Evolutionary conservation across 345 rosid species (phyloP).

Genomic region (Adansonia digitata): DNA sequence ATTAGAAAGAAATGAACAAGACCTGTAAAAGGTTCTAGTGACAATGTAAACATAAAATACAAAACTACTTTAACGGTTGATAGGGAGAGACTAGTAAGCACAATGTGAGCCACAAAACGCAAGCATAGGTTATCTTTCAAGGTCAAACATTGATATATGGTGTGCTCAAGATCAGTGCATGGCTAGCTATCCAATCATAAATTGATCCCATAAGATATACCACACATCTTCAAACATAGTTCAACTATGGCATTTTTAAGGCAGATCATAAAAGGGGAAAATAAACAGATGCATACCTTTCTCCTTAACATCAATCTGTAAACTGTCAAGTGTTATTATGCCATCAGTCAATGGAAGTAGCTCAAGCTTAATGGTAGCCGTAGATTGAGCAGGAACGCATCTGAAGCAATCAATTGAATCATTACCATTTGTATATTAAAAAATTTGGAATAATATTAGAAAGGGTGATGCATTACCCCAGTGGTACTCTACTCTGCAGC

Average conservation of each 20-base stretch:
- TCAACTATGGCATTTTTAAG: not conserved
- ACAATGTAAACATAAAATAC: not conserved
- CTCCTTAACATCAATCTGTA: constrained; percentile 84
- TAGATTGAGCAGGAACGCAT: constrained; percentile 83
- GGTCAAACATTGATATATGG: not conserved
- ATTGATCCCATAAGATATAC: not conserved
- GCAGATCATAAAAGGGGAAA: not conserved
- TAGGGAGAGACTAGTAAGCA: not conserved
- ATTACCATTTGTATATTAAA: constrained; percentile 14
- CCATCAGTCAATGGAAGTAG: constrained; percentile 98
- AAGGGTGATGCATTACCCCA: constrained; percentile 54
- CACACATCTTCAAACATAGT: not conserved
- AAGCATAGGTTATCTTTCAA: not conserved
- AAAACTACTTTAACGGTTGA: not conserved
- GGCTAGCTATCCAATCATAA: not conserved
- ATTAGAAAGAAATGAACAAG: not conserved
- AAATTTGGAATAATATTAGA: constrained; percentile 12
- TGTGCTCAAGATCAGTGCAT: not conserved
- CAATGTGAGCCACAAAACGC: not conserved
- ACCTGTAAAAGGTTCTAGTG: not conserved
- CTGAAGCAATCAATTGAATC: constrained; percentile 41
- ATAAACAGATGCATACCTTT: constrained; percentile 53
- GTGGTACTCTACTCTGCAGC: constrained; percentile 97
- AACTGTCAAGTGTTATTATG: constrained; percentile 79
- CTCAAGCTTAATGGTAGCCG: constrained; percentile 84